These are phyloP conservation scores for Pterocarpus santalinus DNA, from an alignment of 306 rosid genomes.

Conservation along the genomic window DNA sequence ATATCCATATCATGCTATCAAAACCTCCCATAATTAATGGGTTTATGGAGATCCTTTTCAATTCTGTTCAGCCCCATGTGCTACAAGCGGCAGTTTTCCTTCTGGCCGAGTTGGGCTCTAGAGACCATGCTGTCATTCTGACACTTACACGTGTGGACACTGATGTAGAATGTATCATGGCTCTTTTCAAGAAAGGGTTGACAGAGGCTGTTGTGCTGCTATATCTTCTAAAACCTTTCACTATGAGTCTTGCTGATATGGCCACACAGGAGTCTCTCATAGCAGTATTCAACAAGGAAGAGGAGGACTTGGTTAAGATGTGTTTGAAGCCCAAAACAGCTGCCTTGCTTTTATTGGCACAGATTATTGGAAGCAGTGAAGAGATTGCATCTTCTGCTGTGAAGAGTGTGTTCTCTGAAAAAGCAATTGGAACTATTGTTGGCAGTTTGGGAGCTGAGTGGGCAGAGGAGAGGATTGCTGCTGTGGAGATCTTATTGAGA, in stretches of 20 bases:
- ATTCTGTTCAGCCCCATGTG: conserved; percentile 74
- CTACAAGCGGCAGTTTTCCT: conserved; percentile 81
- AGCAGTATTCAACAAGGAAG: conserved; percentile 60
- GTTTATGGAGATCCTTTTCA: conserved; percentile 82
- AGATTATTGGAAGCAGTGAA: conserved; percentile 62
- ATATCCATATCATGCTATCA: conserved; percentile 68
- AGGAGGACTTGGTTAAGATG: conserved; percentile 67
- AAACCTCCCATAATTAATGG: conserved; percentile 81
- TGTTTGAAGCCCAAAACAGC: conserved; percentile 76
- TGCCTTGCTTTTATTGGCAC: conserved; percentile 72
- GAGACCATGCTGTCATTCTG: conserved; percentile 69
- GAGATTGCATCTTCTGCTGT: conserved; percentile 62
- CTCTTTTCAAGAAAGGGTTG: conserved; percentile 81
- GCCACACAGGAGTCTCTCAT: conserved; percentile 67
- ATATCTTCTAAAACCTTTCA: conserved; percentile 67
- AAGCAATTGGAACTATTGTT: conserved; percentile 58
- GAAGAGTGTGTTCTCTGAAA: conserved; percentile 57
- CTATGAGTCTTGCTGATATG: conserved; percentile 58
- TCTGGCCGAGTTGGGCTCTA: conserved; percentile 78
- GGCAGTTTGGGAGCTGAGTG: conserved; percentile 70
- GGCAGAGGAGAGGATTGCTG: conserved; percentile 78
- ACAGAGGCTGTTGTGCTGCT: conserved; percentile 83
- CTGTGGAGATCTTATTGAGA: conserved; percentile 73
- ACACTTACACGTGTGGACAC: conserved; percentile 82
- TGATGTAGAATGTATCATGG: conserved; percentile 79